Percentiles rank a stretch among this genome's conserved stretches.
phyloP scores from a whole-genome alignment of 1,284 basidiomycete species.

The Ustilago tritici region DNA sequence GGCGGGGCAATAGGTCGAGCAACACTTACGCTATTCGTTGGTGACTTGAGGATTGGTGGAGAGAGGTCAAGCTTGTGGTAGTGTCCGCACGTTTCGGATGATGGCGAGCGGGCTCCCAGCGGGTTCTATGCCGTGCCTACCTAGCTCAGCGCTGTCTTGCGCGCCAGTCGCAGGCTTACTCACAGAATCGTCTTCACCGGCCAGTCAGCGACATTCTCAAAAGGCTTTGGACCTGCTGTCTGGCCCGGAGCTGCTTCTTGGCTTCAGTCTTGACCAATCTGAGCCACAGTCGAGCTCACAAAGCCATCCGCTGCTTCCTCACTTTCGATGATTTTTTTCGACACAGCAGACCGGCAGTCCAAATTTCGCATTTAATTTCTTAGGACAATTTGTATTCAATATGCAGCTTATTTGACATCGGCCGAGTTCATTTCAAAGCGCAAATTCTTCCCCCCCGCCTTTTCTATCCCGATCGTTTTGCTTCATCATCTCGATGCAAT shows the following conservation, averaged over 20 bases:
- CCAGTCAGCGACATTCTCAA: neutral
- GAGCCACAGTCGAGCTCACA: too few species aligned
- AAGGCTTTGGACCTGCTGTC: too few species aligned
- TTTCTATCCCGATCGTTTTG: neutral
- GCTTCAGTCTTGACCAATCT: too few species aligned
- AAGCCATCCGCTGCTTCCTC: neutral
- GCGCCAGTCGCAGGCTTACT: neutral
- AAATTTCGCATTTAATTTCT: neutral
- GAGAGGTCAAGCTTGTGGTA: conserved; percentile 33
- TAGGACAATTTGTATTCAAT: neutral
- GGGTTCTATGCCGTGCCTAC: neutral
- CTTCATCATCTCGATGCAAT: neutral
- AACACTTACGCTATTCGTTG: conserved; percentile 48
- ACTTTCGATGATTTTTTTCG: neutral
- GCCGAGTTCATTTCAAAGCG: neutral
- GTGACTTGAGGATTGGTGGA: conserved; percentile 56
- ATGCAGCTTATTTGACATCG: neutral
- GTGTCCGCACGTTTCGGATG: conserved; percentile 30
- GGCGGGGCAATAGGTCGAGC: conserved; percentile 13
- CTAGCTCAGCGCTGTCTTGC: neutral
- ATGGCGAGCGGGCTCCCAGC: conserved; percentile 36
- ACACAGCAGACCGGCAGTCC: conserved; percentile 1
- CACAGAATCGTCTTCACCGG: neutral
- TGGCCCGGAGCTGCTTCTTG: neutral
- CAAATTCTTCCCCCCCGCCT: too few species aligned